These are phyloP conservation scores for Diaporthe sp. DNA, from an alignment of 2,329 filamentous ascomycete genomes.

Conservation along the genomic window DNA sequence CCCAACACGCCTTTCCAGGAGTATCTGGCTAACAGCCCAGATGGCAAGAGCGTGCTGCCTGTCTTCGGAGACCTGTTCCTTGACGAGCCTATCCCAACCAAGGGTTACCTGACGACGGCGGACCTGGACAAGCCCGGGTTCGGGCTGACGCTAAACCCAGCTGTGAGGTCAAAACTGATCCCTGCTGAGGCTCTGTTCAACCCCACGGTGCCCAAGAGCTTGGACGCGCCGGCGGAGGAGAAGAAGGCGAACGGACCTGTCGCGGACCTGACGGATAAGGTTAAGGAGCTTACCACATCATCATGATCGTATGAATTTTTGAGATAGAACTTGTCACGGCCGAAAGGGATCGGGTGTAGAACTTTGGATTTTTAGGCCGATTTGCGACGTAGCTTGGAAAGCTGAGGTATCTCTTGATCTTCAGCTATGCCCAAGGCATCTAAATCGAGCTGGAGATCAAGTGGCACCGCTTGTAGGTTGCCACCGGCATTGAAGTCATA, in stretches of 20 bases:
- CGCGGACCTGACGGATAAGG: slow-evolving; percentile 52
- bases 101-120: slow-evolving; percentile 84
- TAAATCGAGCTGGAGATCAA: not conserved
- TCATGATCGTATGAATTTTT: slow-evolving; percentile 17
- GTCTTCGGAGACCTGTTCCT: slow-evolving; percentile 93
- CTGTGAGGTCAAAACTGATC: slow-evolving; percentile 78
- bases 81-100: slow-evolving; percentile 89
- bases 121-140: slow-evolving; percentile 92
- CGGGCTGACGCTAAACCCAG: slow-evolving; percentile 87
- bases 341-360: not conserved
- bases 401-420: not conserved
- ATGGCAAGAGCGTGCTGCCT: slow-evolving; percentile 89
- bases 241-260: slow-evolving; percentile 47
- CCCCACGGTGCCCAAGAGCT: slow-evolving; percentile 67
- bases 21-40: slow-evolving; percentile 92
- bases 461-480: not conserved
- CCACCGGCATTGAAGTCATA: not conserved
- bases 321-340: not conserved
- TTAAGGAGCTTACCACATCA: slow-evolving; percentile 51
- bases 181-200: slow-evolving; percentile 81
- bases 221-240: slow-evolving; percentile 42
- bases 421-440: not conserved
- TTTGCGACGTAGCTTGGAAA: not conserved
- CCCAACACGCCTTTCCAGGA: slow-evolving; percentile 96
- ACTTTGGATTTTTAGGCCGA: not conserved